Evolutionary conservation across 495 filamentous ascomycete genomes (phyloP).

Genomic region (Aspergillus carlsbadensis): DNA sequence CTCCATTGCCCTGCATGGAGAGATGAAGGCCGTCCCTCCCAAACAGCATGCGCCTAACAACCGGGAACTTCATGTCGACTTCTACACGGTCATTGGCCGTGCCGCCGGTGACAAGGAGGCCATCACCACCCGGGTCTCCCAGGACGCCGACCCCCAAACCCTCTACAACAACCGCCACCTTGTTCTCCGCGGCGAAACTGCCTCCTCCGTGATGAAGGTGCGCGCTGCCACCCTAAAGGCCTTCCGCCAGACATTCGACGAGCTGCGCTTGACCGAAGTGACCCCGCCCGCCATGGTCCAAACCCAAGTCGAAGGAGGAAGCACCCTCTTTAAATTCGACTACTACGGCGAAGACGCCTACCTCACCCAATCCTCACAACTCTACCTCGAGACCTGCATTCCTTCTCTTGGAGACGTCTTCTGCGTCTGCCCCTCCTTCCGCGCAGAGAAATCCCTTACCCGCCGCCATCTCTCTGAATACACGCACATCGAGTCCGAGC

Average conservation of each 20-base stretch:
- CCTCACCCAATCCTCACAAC: conserved; percentile 94
- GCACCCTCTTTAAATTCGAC: conserved; percentile 88
- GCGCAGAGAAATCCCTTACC: conserved; percentile 92
- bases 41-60: conserved; percentile 78
- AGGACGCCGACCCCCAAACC: conserved; percentile 75
- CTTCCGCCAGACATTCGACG: conserved; percentile 78
- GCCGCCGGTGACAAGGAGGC: conserved; percentile 89
- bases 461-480: conserved; percentile 95
- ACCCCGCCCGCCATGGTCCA: conserved; percentile 96
- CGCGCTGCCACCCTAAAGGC: conserved; percentile 80
- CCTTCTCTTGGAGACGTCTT: conserved; percentile 91
- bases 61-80: conserved; percentile 94
- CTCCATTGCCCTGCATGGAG: conserved; percentile 81
- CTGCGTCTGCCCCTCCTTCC: conserved; percentile 98
- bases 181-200: conserved; percentile 83
- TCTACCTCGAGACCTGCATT: conserved; percentile 95
- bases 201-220: conserved; percentile 88
- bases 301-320: conserved; percentile 95
- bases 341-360: conserved; percentile 96
- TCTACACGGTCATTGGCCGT: conserved; percentile 80
- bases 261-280: conserved; percentile 77
- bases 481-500: conserved; percentile 94
- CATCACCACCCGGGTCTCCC: conserved; percentile 86
- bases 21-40: conserved; percentile 80
- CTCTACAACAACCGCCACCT: conserved; percentile 89